Evolutionary conservation across 1,284 basidiomycete genomes (phyloP), one percentile per base, ranked within the genome.

Genomic region (Pyrrhoderma noxium): DNA sequence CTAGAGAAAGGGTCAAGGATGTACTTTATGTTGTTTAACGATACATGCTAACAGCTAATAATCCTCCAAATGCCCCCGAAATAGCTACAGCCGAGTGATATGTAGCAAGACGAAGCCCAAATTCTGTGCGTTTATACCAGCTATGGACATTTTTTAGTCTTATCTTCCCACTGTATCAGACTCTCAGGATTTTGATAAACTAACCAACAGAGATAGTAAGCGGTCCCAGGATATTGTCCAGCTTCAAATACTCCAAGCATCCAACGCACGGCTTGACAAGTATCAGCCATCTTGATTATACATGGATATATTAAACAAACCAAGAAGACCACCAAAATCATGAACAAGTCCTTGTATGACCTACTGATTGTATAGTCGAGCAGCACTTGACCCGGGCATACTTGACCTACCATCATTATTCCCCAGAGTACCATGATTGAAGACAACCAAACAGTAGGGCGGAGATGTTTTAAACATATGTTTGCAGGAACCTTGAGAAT

Each of bases 1-100:
- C 79, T 83, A 55, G 25, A 14, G n/a, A 40, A 7, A 40, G 5
- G n/a, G 21, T 40, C 8, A 40, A 14, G n/a, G n/a, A n/a, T n/a
- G n/a, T n/a, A n/a, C n/a, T n/a, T n/a, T n/a, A n/a, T n/a, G n/a
- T n/a, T n/a, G n/a, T n/a, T n/a, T n/a, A n/a, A 37, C 19, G 13
- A 53, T 36, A 18, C 40, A 13, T 3, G 60, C 74, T 55, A 63
- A 83, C 82, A 38, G 80, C 81, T 45, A 85, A 74, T 27, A 84
- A 66, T 40, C 81, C 81, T 52, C 82, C 81, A 57, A 85, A 85
- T 19, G 83, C 83, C 13, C 84, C 84, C 2, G 82, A 80, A 1
- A 85, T 72, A 2, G 80, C 83, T 0, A 82, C 81, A 3, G 82
- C 82, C 0, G 82, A 82, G 67, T 86, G 86, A 67, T 88, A 88